phyloP scores from a whole-genome alignment of 768 basidiomycete species.

The Erythrobasidium yunnanense region DNA sequence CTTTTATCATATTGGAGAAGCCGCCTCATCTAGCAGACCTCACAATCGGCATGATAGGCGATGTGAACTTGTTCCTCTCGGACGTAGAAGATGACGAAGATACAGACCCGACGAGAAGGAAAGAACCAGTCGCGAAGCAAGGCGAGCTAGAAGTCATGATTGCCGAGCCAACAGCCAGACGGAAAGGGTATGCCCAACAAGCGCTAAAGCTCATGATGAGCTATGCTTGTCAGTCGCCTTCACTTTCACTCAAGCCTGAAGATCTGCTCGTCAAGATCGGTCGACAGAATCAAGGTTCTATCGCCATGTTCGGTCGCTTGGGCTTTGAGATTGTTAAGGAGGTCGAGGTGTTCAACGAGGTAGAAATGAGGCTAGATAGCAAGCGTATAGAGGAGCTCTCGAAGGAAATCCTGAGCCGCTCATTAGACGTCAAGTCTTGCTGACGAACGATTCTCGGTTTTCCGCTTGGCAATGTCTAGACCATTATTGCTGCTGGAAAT shows the following conservation, averaged over 20 bases:
- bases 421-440: no score
- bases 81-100: slow-evolving; percentile 42
- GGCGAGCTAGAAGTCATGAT: slow-evolving; percentile 90
- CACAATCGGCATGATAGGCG: slow-evolving; percentile 65
- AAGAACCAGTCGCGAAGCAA: slow-evolving; percentile 41
- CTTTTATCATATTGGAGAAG: not conserved
- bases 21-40: slow-evolving; percentile 24
- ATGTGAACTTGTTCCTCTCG: slow-evolving; percentile 81
- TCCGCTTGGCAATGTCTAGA: not conserved
- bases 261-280: slow-evolving; percentile 62
- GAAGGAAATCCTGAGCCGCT: no score
- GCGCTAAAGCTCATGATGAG: slow-evolving; percentile 58
- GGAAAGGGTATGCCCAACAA: slow-evolving; percentile 56
- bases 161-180: slow-evolving; percentile 50
- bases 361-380: slow-evolving; percentile 61
- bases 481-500: slow-evolving; percentile 6
- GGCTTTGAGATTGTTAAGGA: slow-evolving; percentile 61
- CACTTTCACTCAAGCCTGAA: slow-evolving; percentile 41
- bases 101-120: not conserved
- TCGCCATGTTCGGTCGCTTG: slow-evolving; percentile 60
- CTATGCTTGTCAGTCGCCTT: slow-evolving; percentile 48
- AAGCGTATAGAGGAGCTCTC: no score
- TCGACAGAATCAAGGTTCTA: slow-evolving; percentile 57
- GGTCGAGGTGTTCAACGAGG: slow-evolving; percentile 66
- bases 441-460: no score